Evolutionary conservation across 2,329 filamentous ascomycete species (phyloP).

Genomic region (Cladophialophora exuberans): DNA sequence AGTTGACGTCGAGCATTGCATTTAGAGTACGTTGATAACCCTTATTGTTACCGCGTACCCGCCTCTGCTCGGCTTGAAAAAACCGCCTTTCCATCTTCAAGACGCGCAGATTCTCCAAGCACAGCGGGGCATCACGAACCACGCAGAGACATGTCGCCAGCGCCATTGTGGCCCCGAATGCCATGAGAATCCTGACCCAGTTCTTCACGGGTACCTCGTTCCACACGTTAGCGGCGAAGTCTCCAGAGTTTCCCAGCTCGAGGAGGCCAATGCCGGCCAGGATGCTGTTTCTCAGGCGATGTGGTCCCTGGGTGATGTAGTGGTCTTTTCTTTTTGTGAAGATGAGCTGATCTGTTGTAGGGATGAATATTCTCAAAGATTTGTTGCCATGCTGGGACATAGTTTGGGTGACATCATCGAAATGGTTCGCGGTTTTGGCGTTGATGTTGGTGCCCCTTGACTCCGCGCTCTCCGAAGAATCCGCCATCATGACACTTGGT

Average conservation of each 20-base stretch:
- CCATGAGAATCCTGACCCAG: slow-evolving; percentile 57
- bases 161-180: slow-evolving; percentile 54
- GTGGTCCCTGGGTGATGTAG: not conserved
- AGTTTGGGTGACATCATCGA: no score
- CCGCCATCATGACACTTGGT: no score
- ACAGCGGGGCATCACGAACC: slow-evolving; percentile 47
- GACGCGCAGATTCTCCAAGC: slow-evolving; percentile 52
- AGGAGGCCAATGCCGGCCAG: slow-evolving; percentile 53
- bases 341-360: not conserved
- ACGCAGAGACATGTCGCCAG: slow-evolving; percentile 52
- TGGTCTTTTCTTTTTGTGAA: not conserved
- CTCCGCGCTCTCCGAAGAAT: no score
- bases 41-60: slow-evolving; percentile 25
- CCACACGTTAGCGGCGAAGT: slow-evolving; percentile 63
- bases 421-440: no score
- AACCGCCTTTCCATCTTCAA: slow-evolving; percentile 47
- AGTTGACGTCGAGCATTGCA: slow-evolving; percentile 49
- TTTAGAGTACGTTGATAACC: slow-evolving; percentile 36
- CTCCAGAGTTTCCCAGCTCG: slow-evolving; percentile 59
- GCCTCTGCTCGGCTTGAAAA: slow-evolving; percentile 35
- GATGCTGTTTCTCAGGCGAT: slow-evolving; percentile 37
- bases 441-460: no score
- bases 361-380: no score
- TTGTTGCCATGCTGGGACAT: no score
- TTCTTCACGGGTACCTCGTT: slow-evolving; percentile 55